These are phyloP conservation scores for Amauroascus niger DNA, from an alignment of 2,329 filamentous ascomycete species.

Conservation along the genomic window DNA sequence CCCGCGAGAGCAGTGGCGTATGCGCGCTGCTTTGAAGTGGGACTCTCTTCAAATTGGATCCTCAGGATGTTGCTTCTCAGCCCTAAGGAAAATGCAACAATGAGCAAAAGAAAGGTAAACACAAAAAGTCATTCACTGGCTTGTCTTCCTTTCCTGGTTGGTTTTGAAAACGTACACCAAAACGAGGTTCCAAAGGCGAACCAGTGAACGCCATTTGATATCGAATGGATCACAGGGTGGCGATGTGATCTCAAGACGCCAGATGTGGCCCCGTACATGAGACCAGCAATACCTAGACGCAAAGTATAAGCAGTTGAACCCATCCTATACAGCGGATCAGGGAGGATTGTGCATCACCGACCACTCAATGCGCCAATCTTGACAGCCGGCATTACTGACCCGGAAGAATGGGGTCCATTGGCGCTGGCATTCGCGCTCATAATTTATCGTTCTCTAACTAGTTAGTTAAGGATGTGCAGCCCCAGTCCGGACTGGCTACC, in stretches of 20 bases:
- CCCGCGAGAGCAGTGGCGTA: slow-evolving; percentile 63
- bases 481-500: background rate
- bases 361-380: slow-evolving; percentile 53
- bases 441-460: background rate
- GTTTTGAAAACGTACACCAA: slow-evolving; percentile 49
- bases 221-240: slow-evolving; percentile 58
- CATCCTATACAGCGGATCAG: background rate
- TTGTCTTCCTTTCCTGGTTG: slow-evolving; percentile 14
- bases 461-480: background rate
- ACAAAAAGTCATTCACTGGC: no score
- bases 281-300: slow-evolving; percentile 48
- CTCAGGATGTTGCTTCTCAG: slow-evolving; percentile 37
- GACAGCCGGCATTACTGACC: slow-evolving; percentile 36
- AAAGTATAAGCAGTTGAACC: background rate
- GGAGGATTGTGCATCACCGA: slow-evolving; percentile 29
- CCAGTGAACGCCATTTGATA: slow-evolving; percentile 68
- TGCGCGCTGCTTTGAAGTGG: slow-evolving; percentile 51
- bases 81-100: slow-evolving; percentile 30
- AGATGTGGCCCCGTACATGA: slow-evolving; percentile 56
- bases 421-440: slow-evolving; percentile 23
- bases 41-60: slow-evolving; percentile 42
- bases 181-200: slow-evolving; percentile 67
- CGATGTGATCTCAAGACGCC: slow-evolving; percentile 61
- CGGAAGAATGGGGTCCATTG: slow-evolving; percentile 12
- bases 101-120: background rate